phyloP scores from a whole-genome alignment of 1,284 basidiomycete genomes.

The Trametes sp. region DNA sequence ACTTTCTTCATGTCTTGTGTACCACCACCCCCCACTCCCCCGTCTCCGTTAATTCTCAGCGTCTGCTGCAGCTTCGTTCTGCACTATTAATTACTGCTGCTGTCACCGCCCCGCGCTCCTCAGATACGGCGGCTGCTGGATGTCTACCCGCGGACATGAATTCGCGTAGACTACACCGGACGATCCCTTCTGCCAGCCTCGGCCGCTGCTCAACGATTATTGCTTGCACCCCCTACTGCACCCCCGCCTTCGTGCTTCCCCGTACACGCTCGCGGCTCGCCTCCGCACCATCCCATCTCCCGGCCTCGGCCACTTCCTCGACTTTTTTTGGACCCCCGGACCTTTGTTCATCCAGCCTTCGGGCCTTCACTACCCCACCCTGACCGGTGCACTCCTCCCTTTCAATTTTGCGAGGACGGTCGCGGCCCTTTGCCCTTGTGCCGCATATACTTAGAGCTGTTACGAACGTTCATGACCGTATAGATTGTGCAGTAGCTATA shows the following conservation, averaged over 20 bases:
- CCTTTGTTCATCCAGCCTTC: not conserved
- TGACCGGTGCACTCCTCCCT: not conserved
- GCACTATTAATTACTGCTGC: not conserved
- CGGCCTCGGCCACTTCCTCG: not conserved
- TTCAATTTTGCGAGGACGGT: too few relatives aligned
- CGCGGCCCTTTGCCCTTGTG: not conserved
- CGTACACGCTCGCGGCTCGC: not conserved
- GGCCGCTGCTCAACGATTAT: not conserved
- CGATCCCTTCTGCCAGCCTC: conserved; percentile 3
- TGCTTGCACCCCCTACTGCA: too few relatives aligned
- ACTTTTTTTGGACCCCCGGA: not conserved
- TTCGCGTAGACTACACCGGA: conserved; percentile 12
- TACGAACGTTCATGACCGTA: conserved; percentile 2
- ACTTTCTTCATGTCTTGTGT: not conserved
- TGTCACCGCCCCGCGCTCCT: not conserved
- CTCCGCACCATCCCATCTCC: not conserved
- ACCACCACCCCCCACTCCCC: not conserved
- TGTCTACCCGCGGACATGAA: conserved; percentile 2
- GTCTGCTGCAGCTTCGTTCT: not conserved
- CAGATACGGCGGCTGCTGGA: not conserved
- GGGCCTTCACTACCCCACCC: not conserved
- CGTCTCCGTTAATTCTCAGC: not conserved
- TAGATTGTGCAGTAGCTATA: conserved; percentile 13
- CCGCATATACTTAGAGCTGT: not conserved
- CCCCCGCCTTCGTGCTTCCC: not conserved